Evolutionary conservation across 257 asterid genomes (phyloP).

Genomic region (Scutellaria galericulata): DNA sequence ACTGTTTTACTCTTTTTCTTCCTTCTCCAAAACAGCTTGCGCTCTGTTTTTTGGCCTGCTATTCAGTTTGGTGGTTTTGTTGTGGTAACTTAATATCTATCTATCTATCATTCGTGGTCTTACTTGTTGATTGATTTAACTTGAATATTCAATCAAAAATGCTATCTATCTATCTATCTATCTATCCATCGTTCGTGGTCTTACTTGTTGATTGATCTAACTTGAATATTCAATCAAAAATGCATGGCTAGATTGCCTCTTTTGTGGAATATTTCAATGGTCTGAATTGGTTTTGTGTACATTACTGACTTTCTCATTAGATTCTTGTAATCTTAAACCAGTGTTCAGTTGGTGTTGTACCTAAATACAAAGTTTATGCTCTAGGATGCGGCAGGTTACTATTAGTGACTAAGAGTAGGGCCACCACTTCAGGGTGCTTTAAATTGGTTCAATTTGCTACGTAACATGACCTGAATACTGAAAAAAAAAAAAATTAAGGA

Average conservation of each 20-base stretch:
- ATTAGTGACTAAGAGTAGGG: background rate
- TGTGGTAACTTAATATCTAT: background rate
- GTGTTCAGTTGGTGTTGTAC: conserved; percentile 1
- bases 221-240: background rate
- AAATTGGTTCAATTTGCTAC: background rate
- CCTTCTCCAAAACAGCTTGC: background rate
- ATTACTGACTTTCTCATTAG: background rate
- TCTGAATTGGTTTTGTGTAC: conserved; percentile 1
- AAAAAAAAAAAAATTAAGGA: background rate
- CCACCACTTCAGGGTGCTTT: background rate
- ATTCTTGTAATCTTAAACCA: background rate
- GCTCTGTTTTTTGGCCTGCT: background rate
- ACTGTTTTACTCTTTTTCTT: background rate
- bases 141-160: background rate
- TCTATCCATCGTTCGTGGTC: too few species aligned
- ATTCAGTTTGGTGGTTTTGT: conserved; percentile 8
- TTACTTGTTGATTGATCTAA: background rate
- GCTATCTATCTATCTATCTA: too few species aligned
- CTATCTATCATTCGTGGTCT: too few species aligned
- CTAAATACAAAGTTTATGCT: background rate
- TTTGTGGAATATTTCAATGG: background rate
- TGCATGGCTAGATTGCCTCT: background rate
- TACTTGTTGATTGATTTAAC: background rate
- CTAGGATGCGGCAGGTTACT: background rate
- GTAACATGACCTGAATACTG: background rate